Percentiles rank a stretch among this genome's conserved stretches.
Evolutionary conservation across 2,329 filamentous ascomycete genomes (phyloP).

Genomic region (Neonectria neomacrospora): DNA sequence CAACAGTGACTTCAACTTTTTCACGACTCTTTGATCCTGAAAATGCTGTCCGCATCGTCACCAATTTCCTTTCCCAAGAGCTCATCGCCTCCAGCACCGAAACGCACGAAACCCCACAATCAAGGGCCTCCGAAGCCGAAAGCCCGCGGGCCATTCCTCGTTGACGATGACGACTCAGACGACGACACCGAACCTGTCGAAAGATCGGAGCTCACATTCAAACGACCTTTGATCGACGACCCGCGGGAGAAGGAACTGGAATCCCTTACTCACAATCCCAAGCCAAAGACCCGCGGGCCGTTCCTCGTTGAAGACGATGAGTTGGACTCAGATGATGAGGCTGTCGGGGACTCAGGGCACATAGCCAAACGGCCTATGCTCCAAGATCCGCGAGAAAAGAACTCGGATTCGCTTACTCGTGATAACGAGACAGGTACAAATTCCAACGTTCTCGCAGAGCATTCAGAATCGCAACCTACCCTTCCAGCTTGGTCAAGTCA

Average conservation of each 20-base stretch:
- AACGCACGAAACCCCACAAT: constrained; percentile 52
- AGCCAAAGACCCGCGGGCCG: constrained; percentile 21
- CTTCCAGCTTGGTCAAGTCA: constrained; percentile 36
- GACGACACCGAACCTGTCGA: constrained; percentile 25
- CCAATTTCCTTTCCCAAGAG: constrained; percentile 66
- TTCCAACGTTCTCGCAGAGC: constrained; percentile 12
- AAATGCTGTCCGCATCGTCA: constrained; percentile 70
- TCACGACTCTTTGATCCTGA: constrained; percentile 27
- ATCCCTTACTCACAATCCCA: background rate
- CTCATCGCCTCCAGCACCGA: constrained; percentile 53
- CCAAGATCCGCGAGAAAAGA: constrained; percentile 37
- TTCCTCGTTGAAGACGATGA: constrained; percentile 21
- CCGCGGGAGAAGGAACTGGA: constrained; percentile 30
- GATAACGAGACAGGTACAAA: constrained; percentile 11
- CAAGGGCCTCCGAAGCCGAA: constrained; percentile 50
- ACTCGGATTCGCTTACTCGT: constrained; percentile 7
- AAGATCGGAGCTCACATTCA: constrained; percentile 38
- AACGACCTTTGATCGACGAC: constrained; percentile 49
- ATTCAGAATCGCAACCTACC: constrained; percentile 10
- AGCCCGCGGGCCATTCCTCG: constrained; percentile 52
- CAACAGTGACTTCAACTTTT: background rate
- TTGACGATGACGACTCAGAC: constrained; percentile 53
- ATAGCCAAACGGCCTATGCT: constrained; percentile 49
- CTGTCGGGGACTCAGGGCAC: constrained; percentile 23
- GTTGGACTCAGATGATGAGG: constrained; percentile 32